Evolutionary conservation across 2,329 filamentous ascomycete species (phyloP), one percentile per base, ranked within the genome.

Genomic region (Phialophora verrucosa): DNA sequence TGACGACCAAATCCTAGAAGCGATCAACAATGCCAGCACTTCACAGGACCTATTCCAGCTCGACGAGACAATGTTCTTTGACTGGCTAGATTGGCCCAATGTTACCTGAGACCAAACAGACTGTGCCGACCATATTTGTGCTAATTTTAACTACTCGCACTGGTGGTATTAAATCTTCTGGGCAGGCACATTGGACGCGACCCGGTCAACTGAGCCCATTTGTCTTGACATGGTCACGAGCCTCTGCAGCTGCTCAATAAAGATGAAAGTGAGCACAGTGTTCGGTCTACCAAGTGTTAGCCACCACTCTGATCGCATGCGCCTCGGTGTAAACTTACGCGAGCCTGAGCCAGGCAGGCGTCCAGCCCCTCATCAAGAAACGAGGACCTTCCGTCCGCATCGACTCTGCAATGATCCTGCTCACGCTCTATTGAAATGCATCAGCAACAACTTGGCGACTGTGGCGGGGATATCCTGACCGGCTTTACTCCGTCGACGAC

Each of bases 1-100:
- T 0, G 87, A 89, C 64, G 84, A 89, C 65, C 87, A 91, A 73
- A 88, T 90, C 55, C 83, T 87, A 4, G 87, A 90, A 69, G 86
- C 88, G 4, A 82, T 90, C 31, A 89, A 88, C 72, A 84, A 86
- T 68, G 85, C 87, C 0, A 87, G 84, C 3, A 84, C 87, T 3
- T 70, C 69, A 14, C 69, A 70, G 38, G 69, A 70, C 29, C 59
- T 70, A 51, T 78, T 89, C 8, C 83, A 85, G 0, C 83, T 87
- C 78, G 85, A 88, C 47, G 85, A 89, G 55, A 82, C 85, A 75
- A 82, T 82, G 47, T 84, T 83, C 66, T 83, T 86, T 75, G 84
- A 87, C 67, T 87, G 85, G 83, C 75, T 87, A 29, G 83, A 72
- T 32, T 69, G 68, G 68, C 69, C 69, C 12, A 70, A 68, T 59